Percentiles rank a stretch among this genome's conserved stretches.
phyloP scores from a whole-genome alignment of 495 filamentous ascomycete species.

The Chaetomium tenue region DNA sequence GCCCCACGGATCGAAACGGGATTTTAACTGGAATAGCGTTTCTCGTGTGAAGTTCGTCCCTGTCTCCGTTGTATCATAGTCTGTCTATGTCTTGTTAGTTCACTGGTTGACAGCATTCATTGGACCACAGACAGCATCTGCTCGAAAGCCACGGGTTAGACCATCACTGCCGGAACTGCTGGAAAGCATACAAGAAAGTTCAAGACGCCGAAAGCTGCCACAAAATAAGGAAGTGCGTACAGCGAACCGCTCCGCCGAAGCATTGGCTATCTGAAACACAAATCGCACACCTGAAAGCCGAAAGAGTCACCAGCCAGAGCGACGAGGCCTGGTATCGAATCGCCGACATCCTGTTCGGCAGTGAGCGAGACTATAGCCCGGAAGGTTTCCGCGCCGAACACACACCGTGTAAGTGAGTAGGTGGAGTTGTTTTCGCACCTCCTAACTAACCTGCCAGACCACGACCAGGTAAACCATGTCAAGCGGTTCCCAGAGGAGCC shows the following conservation, averaged over 20 bases:
- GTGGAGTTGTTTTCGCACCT: not conserved
- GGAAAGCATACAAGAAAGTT: slow-evolving; percentile 6
- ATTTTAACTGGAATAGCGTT: not conserved
- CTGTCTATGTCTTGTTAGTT: not conserved
- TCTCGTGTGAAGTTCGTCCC: not conserved
- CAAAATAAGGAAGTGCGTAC: not conserved
- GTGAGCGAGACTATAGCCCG: not conserved
- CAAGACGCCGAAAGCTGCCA: not conserved
- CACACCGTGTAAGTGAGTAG: not conserved
- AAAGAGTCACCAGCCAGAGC: not conserved
- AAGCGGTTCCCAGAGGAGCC: not conserved
- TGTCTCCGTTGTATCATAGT: not conserved
- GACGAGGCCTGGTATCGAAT: slow-evolving; percentile 6
- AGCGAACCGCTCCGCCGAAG: not conserved
- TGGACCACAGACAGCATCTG: not conserved
- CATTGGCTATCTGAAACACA: not conserved
- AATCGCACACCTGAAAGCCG: not conserved
- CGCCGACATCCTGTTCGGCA: not conserved
- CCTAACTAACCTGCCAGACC: not conserved
- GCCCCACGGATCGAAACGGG: not conserved
- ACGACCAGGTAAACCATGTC: not conserved
- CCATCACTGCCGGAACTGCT: slow-evolving; percentile 2
- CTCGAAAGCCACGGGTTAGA: slow-evolving; percentile 2
- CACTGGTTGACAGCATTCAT: not conserved
- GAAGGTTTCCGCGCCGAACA: not conserved